phyloP scores from a whole-genome alignment of 805 yeast genomes.

The Suhomyces sp. region DNA sequence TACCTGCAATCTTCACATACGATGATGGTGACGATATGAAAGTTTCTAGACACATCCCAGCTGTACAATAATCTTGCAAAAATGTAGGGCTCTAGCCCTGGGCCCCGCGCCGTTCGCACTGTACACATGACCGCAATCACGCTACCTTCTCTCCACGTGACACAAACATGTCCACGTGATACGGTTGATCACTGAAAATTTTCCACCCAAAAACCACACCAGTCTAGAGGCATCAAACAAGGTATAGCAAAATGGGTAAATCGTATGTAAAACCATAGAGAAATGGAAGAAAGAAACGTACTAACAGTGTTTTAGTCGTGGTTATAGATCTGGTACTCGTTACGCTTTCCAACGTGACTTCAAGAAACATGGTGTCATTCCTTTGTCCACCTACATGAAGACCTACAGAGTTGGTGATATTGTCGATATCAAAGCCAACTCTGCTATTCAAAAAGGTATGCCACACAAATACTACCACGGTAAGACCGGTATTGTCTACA shows the following conservation, averaged over 20 bases:
- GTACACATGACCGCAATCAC: neutral
- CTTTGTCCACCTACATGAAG: constrained; percentile 96
- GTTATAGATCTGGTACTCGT: constrained; percentile 99
- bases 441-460: constrained; percentile 99
- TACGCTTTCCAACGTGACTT: constrained; percentile 99
- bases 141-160: no score
- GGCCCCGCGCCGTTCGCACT: neutral
- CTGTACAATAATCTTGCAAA: neutral
- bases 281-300: neutral
- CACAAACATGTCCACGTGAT: no score
- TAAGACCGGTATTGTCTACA: constrained; percentile 98
- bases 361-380: constrained; percentile 93
- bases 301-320: constrained; percentile 52
- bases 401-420: constrained; percentile 98
- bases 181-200: constrained; percentile 4
- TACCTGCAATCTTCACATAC: neutral
- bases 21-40: no score
- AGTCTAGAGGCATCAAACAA: constrained; percentile 1
- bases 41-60: no score
- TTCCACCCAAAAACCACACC: constrained; percentile 1
- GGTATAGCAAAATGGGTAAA: constrained; percentile 33
- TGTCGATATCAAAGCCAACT: constrained; percentile 99
- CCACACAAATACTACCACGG: constrained; percentile 99
- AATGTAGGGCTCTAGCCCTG: neutral
- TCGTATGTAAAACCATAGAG: constrained; percentile 24